Conservation (phyloP, 1,284 basidiomycete genomes). For the Ganoderma meredithae region DNA sequence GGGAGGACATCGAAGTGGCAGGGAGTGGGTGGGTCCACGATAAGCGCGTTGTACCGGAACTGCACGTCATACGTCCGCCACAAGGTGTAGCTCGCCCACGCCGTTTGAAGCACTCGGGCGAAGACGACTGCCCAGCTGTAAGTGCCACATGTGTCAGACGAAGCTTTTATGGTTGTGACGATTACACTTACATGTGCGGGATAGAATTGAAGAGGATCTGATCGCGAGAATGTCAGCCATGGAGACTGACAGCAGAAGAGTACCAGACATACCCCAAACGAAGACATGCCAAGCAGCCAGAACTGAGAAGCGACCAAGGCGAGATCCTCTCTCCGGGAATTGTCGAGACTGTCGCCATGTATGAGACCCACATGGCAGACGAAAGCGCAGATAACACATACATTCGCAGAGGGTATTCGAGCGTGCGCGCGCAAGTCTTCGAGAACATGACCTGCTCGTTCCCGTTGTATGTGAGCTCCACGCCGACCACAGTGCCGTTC, state of each 20-base stretch:
- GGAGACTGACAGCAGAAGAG: not conserved
- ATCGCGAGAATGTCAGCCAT: not conserved
- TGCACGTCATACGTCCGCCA: constrained; percentile 52
- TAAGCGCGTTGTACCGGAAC: constrained; percentile 46
- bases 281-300: constrained; percentile 64
- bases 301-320: constrained; percentile 60
- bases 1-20: constrained; percentile 57
- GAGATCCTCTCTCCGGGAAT: constrained; percentile 58
- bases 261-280: constrained; percentile 47
- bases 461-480: constrained; percentile 33
- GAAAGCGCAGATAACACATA: constrained; percentile 35
- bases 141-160: not conserved
- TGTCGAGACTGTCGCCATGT: constrained; percentile 46
- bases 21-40: constrained; percentile 50
- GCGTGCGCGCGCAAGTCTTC: constrained; percentile 49
- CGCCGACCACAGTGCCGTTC: constrained; percentile 32
- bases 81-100: constrained; percentile 59
- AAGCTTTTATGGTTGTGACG: too few relatives aligned
- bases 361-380: not conserved
- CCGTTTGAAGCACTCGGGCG: constrained; percentile 54
- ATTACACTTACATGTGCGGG: constrained; percentile 54
- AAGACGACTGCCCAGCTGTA: constrained; percentile 54
- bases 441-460: constrained; percentile 40
- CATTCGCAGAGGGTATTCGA: constrained; percentile 54
- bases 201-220: constrained; percentile 58